Evolutionary conservation across 352 stramenopile genomes (phyloP), one percentile per base, ranked within the genome.

Genomic region (Phytophthora litchii): DNA sequence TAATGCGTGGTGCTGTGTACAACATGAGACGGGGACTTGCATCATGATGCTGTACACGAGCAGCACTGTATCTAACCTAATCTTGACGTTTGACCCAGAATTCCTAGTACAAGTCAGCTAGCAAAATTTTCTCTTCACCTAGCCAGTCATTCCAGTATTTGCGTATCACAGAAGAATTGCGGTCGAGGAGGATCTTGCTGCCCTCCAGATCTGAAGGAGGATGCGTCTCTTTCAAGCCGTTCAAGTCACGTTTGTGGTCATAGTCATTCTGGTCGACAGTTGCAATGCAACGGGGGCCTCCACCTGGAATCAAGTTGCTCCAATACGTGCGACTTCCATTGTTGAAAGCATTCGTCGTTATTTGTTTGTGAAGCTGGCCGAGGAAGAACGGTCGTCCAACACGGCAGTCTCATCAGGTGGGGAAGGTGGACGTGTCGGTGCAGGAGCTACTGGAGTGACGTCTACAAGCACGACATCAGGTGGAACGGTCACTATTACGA

Each of bases 381-480:
- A 54, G 5, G 51, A 60, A 36, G 51, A 60, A 37, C 40, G 51
- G 20, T 31, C 45, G 8, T 35, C 36, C 16, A 40, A 50, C 16
- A 35, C 23, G n/a, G 50, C 38, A 12, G 51, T 50, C 3, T 51
- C 31, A 4, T 32, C 51, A 9, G 50, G 25, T 19, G 51, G 29
- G 43, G 51, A 60, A 60, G 51, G 51, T 45, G 51, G 51, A 1
- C 51, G 51, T 31, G 29, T 41, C 16, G 51, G 40, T n/a, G 51
- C 42, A 27, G 51, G 51, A 41, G 49, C 12, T 19, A 54, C 19
- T n/a, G 51, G 51, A 45, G 14, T 36, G 1, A 31, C 31, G 7
- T 29, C 40, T 35, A 31, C 20, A 12, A 45, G 29, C 5, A 37
- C 32, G 2, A 35, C 13, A 40, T 47, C 14, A 36, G 40, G 38